Percentiles rank a stretch among this genome's conserved stretches.
Evolutionary conservation across 768 basidiomycete genomes (phyloP).

Genomic region (Rhizopogon sp.): DNA sequence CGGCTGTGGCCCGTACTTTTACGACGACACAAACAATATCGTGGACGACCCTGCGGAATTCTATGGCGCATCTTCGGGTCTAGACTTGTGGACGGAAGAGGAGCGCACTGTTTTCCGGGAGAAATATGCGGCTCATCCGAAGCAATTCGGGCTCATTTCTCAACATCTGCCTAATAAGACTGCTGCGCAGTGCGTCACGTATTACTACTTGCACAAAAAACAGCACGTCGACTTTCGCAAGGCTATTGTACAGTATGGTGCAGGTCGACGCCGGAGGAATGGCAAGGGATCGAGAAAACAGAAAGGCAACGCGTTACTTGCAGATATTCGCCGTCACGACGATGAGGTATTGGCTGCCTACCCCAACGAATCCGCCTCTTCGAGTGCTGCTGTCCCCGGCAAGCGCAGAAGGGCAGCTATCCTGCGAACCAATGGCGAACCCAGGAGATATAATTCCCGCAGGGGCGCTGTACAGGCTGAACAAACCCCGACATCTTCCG

Average conservation of each 20-base stretch:
- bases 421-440: constrained; percentile 27
- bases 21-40: constrained; percentile 81
- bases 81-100: constrained; percentile 82
- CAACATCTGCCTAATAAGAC: constrained; percentile 79
- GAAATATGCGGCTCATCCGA: constrained; percentile 80
- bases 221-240: constrained; percentile 79
- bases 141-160: constrained; percentile 94
- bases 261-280: constrained; percentile 57
- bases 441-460: constrained; percentile 31
- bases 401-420: constrained; percentile 35
- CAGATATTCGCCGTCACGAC: constrained; percentile 79
- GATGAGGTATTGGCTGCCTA: constrained; percentile 28
- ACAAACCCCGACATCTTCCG: constrained; percentile 37
- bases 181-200: constrained; percentile 82
- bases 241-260: constrained; percentile 60
- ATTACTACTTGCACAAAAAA: constrained; percentile 95
- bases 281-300: constrained; percentile 58
- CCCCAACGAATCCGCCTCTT: constrained; percentile 18
- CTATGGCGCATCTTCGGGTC: constrained; percentile 67
- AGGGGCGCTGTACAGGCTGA: constrained; percentile 43
- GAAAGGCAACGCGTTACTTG: constrained; percentile 76
- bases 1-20: constrained; percentile 56
- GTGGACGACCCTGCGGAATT: constrained; percentile 75
- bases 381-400: constrained; percentile 23
- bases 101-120: constrained; percentile 78